phyloP scores from a whole-genome alignment of 495 filamentous ascomycete genomes.

The Lophiotrema nucula region DNA sequence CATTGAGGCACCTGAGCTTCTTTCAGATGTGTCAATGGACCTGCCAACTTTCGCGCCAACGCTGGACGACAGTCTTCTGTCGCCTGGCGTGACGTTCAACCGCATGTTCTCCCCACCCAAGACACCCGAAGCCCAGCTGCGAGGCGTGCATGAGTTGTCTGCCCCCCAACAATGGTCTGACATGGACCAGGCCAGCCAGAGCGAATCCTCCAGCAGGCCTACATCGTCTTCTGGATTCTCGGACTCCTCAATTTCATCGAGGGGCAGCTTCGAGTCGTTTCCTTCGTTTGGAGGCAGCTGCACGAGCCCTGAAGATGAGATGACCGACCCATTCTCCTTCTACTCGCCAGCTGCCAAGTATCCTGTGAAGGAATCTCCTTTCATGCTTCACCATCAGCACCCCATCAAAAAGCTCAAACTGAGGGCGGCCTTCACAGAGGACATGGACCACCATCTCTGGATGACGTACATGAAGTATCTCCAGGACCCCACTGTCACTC shows the following conservation, averaged over 20 bases:
- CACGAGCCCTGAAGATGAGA: slow-evolving; percentile 65
- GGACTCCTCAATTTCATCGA: slow-evolving; percentile 68
- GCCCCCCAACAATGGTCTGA: slow-evolving; percentile 34
- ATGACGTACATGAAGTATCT: slow-evolving; percentile 83
- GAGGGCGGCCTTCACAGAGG: slow-evolving; percentile 66
- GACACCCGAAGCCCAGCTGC: slow-evolving; percentile 60
- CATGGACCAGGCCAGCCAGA: slow-evolving; percentile 19
- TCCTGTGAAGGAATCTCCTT: slow-evolving; percentile 31
- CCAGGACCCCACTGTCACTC: slow-evolving; percentile 88
- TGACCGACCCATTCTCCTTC: slow-evolving; percentile 55
- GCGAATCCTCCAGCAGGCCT: slow-evolving; percentile 51
- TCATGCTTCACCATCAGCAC: slow-evolving; percentile 19
- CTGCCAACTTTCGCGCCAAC: slow-evolving; percentile 23
- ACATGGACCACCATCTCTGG: slow-evolving; percentile 94
- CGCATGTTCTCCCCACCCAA: slow-evolving; percentile 56
- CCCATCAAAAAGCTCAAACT: slow-evolving; percentile 33
- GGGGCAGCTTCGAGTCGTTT: slow-evolving; percentile 63
- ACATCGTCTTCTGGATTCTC: slow-evolving; percentile 61
- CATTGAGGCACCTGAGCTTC: slow-evolving; percentile 56
- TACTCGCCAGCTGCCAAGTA: slow-evolving; percentile 45
- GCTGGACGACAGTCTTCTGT: slow-evolving; percentile 45
- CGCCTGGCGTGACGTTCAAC: slow-evolving; percentile 48
- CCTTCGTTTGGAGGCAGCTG: slow-evolving; percentile 66
- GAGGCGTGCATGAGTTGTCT: slow-evolving; percentile 5
- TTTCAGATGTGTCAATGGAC: slow-evolving; percentile 29